Base-by-base conservation (phyloP, 495 filamentous ascomycete genomes). In the Aspergillus coremiiformis region DNA sequence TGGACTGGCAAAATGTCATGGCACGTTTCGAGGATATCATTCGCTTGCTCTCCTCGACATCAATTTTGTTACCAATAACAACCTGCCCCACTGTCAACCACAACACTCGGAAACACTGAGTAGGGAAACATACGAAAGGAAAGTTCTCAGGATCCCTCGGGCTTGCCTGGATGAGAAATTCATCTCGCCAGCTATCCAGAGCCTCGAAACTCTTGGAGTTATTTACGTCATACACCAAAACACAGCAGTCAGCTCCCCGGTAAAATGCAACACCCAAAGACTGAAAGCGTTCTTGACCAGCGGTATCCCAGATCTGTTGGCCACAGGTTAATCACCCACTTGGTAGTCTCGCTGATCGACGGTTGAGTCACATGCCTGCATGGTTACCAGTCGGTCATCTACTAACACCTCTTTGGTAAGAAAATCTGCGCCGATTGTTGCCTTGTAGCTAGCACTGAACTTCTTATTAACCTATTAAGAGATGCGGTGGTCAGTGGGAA, bases 371-470 rank as follows among this genome's bases (percentile, higher is more conserved):
- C 80, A 55, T 79, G 89, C 90, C 88, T 97, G 94, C 90, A 99
- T 96, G 27, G 93, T 97, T 49, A 97, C 93, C 55, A 95, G 79
- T 56, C 92, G 84, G 69, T 99, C 93, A 74, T 97, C 94, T 27
- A 99, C 90, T 50, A 96, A 72, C 4, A 99, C 93, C 72, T 99
- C 94, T 61, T 96, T 96, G 17, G 93, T 99, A 52, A 99, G 78
- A 75, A 99, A 99, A 68, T 99, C 93, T 53, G 93, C 93, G 55
- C 94, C 94, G 66, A 98, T 98, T 17, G 93, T 99, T 23, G 93
- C 93, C 72, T 99, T 99, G 80, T 99, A 99, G 75, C 91, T 96
- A 54, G 89, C 90, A 67, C 90, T 95, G 80, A 99, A 99, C 66
- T 97, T 97, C 75, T 97, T 99, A 78, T 99, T 97, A 84, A 99